phyloP scores from a whole-genome alignment of 225 moss, liverwort and hornwort genomes.

The Straminergon stramineum region DNA sequence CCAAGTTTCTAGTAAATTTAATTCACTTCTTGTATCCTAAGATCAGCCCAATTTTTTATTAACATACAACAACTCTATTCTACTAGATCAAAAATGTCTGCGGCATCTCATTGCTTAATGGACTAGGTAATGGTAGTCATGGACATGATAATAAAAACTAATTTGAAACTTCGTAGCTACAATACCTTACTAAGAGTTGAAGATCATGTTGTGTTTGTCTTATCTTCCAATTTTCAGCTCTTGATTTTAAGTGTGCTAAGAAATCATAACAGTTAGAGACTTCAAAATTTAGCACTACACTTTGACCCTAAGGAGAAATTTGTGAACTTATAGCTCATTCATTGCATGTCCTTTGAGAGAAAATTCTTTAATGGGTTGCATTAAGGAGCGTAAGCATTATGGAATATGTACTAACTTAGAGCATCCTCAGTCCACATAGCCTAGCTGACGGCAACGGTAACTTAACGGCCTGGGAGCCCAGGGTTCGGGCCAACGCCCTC shows the following conservation, averaged over 20 bases:
- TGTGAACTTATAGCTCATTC: neutral
- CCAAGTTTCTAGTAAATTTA: neutral
- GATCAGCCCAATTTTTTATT: neutral
- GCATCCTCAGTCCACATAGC: no score
- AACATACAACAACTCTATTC: neutral
- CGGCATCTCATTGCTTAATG: neutral
- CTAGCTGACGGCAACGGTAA: no score
- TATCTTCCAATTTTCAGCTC: neutral
- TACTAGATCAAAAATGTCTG: neutral
- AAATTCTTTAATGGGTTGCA: neutral
- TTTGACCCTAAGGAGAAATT: neutral
- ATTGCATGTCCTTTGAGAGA: no score
- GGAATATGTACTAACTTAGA: no score
- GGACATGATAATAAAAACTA: neutral
- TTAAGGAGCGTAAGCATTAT: neutral
- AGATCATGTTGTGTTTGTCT: neutral
- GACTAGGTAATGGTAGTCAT: neutral
- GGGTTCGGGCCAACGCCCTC: no score
- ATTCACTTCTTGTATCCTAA: constrained; percentile 40
- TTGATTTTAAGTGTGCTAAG: neutral
- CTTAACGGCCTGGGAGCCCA: no score
- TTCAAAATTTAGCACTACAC: neutral
- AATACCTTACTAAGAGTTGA: neutral
- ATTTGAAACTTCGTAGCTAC: neutral
- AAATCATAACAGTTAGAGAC: neutral